A percentile compares a stretch with the other conserved stretches of the same genome.
These are phyloP conservation scores for Alternaria brassicae DNA, from an alignment of 2,329 filamentous ascomycete species.

Conservation along the genomic window DNA sequence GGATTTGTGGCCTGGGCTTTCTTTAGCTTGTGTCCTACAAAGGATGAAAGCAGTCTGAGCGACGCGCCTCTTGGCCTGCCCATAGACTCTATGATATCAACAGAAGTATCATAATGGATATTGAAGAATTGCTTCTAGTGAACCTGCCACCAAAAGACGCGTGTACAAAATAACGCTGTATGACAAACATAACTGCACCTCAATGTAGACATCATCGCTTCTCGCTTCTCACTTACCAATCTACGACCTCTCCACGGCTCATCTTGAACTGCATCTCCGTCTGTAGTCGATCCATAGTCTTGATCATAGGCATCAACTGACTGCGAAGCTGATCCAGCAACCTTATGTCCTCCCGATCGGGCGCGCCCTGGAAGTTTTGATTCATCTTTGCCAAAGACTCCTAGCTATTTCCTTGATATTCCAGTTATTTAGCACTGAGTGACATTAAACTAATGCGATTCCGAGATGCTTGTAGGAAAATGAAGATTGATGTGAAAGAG, in stretches of 20 bases:
- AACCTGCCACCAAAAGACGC: not conserved
- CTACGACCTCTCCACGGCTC: constrained; percentile 23
- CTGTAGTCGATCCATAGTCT: constrained; percentile 31
- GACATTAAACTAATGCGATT: too few species aligned
- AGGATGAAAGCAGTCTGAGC: not conserved
- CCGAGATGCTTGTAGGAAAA: not conserved
- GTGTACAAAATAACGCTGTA: not conserved
- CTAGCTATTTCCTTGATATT: constrained; percentile 1
- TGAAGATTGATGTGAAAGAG: not conserved
- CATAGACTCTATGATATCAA: too few species aligned
- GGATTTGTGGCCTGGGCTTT: constrained; percentile 26
- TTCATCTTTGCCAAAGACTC: constrained; percentile 25
- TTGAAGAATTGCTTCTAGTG: not conserved
- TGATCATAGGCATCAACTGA: constrained; percentile 35
- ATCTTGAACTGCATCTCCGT: constrained; percentile 30
- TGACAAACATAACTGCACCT: not conserved
- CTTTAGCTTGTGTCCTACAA: not conserved
- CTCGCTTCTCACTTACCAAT: constrained; percentile 26
- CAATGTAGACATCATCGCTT: not conserved
- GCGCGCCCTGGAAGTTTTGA: constrained; percentile 34
- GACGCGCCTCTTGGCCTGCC: not conserved
- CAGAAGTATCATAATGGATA: not conserved
- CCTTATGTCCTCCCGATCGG: constrained; percentile 32
- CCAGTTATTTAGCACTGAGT: too few species aligned
- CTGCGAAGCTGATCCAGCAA: constrained; percentile 33